A percentile compares a stretch with the other conserved stretches of the same genome.
These are phyloP conservation scores for Metschnikowia hibisci DNA, from an alignment of 805 yeast genomes.

Conservation along the genomic window DNA sequence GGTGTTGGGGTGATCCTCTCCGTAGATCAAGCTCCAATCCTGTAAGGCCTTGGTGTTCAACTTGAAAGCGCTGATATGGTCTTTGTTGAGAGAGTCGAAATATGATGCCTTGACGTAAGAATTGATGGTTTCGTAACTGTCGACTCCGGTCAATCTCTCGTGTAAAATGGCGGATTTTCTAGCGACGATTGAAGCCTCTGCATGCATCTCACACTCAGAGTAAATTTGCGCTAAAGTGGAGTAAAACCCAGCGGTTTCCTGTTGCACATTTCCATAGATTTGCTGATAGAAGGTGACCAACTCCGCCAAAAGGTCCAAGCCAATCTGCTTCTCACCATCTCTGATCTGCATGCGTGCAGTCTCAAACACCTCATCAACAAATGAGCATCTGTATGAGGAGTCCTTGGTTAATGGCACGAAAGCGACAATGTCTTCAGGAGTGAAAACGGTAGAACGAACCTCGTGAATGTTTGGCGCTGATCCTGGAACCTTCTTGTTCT, in stretches of 20 bases:
- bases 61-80: conserved; percentile 57
- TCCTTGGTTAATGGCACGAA: conserved; percentile 76
- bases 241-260: conserved; percentile 71
- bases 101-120: conserved; percentile 71
- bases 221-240: conserved; percentile 62
- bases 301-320: conserved; percentile 63
- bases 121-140: conserved; percentile 70
- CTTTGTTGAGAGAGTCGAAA: conserved; percentile 60
- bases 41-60: conserved; percentile 57
- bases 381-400: conserved; percentile 58
- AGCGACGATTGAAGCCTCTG: conserved; percentile 59
- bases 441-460: conserved; percentile 41
- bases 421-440: conserved; percentile 58
- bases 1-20: conserved; percentile 65
- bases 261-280: conserved; percentile 75
- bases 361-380: conserved; percentile 73
- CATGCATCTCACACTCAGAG: conserved; percentile 52
- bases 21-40: conserved; percentile 56
- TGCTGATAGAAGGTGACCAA: conserved; percentile 74
- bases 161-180: conserved; percentile 68
- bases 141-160: conserved; percentile 80
- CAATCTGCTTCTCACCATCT: conserved; percentile 48
- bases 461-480: conserved; percentile 5
- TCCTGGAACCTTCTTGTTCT: conserved; percentile 26
- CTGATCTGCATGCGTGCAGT: conserved; percentile 48